These are phyloP conservation scores for Phytophthora multivora DNA, from an alignment of 352 stramenopile species.

Conservation along the genomic window DNA sequence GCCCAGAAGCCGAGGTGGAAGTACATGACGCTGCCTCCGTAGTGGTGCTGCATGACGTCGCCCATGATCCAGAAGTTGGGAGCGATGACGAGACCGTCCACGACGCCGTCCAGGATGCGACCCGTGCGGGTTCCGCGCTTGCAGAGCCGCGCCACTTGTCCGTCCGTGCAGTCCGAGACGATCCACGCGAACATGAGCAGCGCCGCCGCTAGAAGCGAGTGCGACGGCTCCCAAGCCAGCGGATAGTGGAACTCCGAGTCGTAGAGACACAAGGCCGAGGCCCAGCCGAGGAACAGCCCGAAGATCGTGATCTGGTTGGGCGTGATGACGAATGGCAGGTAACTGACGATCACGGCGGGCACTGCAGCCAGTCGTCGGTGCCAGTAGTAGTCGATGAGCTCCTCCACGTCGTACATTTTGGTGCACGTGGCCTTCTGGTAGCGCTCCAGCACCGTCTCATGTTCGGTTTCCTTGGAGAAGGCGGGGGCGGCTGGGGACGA, in stretches of 20 bases:
- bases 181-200: constrained; percentile 86
- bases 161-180: constrained; percentile 85
- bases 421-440: constrained; percentile 75
- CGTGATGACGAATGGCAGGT: constrained; percentile 84
- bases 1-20: constrained; percentile 56
- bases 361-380: constrained; percentile 78
- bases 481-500: constrained; percentile 13
- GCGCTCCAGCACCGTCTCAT: constrained; percentile 58
- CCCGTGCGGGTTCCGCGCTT: constrained; percentile 82
- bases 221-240: constrained; percentile 58
- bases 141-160: constrained; percentile 81
- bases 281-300: constrained; percentile 73
- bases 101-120: constrained; percentile 79
- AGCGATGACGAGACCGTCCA: constrained; percentile 75
- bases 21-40: constrained; percentile 50
- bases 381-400: constrained; percentile 87
- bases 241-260: constrained; percentile 84
- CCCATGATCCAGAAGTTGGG: constrained; percentile 76
- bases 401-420: constrained; percentile 90
- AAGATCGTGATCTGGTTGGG: constrained; percentile 89
- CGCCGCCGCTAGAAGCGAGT: constrained; percentile 57
- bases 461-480: constrained; percentile 32
- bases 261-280: constrained; percentile 68
- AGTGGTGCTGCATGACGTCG: constrained; percentile 59
- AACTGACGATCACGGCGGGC: constrained; percentile 78